These are phyloP conservation scores for Ploettnerulaceae sp. DNA, from an alignment of 2,329 filamentous ascomycete species.

Conservation along the genomic window DNA sequence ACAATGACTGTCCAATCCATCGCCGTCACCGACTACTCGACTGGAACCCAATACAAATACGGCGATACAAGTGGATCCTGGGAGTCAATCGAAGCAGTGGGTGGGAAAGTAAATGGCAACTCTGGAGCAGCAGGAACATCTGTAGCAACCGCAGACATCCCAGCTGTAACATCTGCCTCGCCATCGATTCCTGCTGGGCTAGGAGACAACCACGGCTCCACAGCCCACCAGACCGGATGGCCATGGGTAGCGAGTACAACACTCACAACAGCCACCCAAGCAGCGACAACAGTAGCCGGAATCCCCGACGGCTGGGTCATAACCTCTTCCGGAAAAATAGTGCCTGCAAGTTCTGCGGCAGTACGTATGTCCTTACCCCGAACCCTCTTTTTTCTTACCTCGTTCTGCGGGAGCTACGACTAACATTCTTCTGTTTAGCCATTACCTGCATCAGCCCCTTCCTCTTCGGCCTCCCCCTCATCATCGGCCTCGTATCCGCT, in stretches of 20 bases:
- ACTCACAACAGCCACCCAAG: constrained; percentile 41
- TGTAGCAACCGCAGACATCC: constrained; percentile 51
- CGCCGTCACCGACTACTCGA: constrained; percentile 85
- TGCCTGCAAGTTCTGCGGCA: constrained; percentile 64
- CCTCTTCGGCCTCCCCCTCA: constrained; percentile 45
- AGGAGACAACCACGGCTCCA: constrained; percentile 51
- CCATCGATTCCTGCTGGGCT: constrained; percentile 67
- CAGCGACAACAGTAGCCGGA: constrained; percentile 39
- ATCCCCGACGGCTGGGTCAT: constrained; percentile 80
- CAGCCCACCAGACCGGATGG: constrained; percentile 55
- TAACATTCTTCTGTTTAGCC: constrained; percentile 32
- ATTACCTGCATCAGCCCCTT: constrained; percentile 47
- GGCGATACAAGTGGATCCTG: constrained; percentile 72
- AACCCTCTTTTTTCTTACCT: constrained; percentile 18
- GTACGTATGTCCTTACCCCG: constrained; percentile 50
- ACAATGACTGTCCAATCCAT: constrained; percentile 77
- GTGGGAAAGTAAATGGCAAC: constrained; percentile 69
- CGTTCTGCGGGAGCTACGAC: not conserved
- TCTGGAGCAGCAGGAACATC: constrained; percentile 37
- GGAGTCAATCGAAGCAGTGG: constrained; percentile 76
- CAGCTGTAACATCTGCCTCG: constrained; percentile 56
- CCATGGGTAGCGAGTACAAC: constrained; percentile 61
- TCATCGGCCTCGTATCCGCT: constrained; percentile 40
- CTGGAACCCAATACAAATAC: constrained; percentile 80
- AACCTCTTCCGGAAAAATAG: constrained; percentile 71